Evolutionary conservation across 495 filamentous ascomycete genomes (phyloP).

Genomic region (Penicillium daleae): DNA sequence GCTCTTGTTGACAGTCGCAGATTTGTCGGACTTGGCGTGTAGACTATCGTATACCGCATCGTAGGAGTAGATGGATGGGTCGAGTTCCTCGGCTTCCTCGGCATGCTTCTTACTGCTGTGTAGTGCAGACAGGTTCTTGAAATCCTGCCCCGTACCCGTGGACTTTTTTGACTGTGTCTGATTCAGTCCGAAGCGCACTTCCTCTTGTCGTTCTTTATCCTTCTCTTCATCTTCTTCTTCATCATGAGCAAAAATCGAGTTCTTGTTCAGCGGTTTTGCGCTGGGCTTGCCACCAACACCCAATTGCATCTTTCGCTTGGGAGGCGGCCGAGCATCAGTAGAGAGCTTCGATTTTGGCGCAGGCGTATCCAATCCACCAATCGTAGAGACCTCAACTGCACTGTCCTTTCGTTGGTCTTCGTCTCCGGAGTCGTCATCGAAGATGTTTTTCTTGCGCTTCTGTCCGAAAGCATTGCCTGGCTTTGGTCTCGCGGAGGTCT

Average conservation of each 20-base stretch:
- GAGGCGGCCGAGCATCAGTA: constrained; percentile 27
- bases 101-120: constrained; percentile 53
- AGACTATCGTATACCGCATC: constrained; percentile 58
- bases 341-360: constrained; percentile 20
- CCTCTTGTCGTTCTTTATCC: constrained; percentile 24
- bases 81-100: constrained; percentile 49
- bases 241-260: constrained; percentile 47
- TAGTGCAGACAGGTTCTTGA: constrained; percentile 53
- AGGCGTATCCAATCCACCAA: constrained; percentile 44
- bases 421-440: constrained; percentile 51
- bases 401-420: constrained; percentile 37
- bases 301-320: constrained; percentile 44
- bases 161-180: constrained; percentile 23
- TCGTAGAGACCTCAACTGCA: constrained; percentile 42
- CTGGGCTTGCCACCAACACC: constrained; percentile 26
- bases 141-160: constrained; percentile 30
- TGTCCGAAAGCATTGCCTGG: constrained; percentile 36
- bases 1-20: constrained; percentile 26
- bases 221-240: constrained; percentile 41
- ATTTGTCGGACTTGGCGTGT: constrained; percentile 45
- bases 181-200: constrained; percentile 26
- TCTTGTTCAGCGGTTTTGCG: constrained; percentile 44
- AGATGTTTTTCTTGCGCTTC: constrained; percentile 56
- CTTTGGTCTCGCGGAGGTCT: constrained; percentile 32
- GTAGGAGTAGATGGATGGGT: constrained; percentile 61